A percentile compares a stretch with the other conserved stretches of the same genome.
These are phyloP conservation scores for Nicotiana tomentosiformis DNA, from an alignment of 257 asterid genomes.

Conservation along the genomic window DNA sequence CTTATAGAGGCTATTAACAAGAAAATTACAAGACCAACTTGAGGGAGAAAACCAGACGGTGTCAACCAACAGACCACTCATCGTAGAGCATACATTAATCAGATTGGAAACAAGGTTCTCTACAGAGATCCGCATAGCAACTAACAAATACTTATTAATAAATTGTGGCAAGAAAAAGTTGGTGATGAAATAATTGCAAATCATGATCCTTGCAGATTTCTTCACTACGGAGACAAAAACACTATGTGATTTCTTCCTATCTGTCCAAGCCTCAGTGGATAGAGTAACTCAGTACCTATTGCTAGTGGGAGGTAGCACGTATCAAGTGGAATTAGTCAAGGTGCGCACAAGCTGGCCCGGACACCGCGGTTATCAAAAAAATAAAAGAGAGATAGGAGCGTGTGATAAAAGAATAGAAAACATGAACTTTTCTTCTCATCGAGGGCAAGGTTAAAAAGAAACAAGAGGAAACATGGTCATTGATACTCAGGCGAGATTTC, in stretches of 20 bases:
- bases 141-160: background rate
- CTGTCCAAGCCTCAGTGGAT: too few relatives aligned
- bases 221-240: too few relatives aligned
- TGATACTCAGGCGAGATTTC: background rate
- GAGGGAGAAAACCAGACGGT: background rate
- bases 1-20: background rate
- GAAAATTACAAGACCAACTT: background rate
- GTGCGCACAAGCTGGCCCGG: too few relatives aligned
- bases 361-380: too few relatives aligned
- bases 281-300: too few relatives aligned
- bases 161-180: background rate
- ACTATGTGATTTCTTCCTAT: too few relatives aligned
- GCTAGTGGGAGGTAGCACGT: too few relatives aligned
- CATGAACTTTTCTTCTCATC: background rate
- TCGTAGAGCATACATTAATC: background rate
- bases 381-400: background rate
- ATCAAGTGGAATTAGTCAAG: too few relatives aligned
- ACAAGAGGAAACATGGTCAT: background rate
- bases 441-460: background rate
- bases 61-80: background rate
- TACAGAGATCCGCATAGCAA: background rate
- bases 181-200: background rate
- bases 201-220: background rate
- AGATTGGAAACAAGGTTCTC: background rate
- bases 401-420: background rate